These are phyloP conservation scores for Brassica balearica DNA, from an alignment of 441 rosid genomes.

Conservation along the genomic window DNA sequence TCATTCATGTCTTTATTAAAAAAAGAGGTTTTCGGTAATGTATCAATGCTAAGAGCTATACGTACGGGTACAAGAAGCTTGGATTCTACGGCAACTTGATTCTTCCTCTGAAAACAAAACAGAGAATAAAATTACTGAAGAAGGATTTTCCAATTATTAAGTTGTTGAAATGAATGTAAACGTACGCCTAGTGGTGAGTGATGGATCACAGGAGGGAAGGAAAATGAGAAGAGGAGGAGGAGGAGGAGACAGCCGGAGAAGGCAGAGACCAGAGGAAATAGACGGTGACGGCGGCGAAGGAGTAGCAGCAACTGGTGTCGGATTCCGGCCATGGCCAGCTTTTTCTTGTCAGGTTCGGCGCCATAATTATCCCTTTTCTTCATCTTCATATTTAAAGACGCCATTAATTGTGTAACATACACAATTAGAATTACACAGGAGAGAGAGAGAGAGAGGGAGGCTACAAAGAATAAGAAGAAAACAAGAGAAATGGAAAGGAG, in stretches of 20 bases:
- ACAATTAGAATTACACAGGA: neutral
- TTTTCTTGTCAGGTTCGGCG: slow-evolving; percentile 36
- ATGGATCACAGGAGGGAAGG: slow-evolving; percentile 54
- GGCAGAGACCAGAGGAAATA: slow-evolving; percentile 60
- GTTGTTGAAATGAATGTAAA: neutral
- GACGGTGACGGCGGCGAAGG: slow-evolving; percentile 55
- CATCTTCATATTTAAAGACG: slow-evolving; percentile 37
- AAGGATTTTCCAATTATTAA: neutral
- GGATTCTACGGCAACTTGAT: slow-evolving; percentile 38
- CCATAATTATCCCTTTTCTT: slow-evolving; percentile 48
- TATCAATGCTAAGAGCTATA: neutral
- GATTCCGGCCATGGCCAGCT: slow-evolving; percentile 38
- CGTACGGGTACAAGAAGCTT: slow-evolving; percentile 28
- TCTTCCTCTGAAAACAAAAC: slow-evolving; percentile 35
- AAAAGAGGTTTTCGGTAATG: neutral
- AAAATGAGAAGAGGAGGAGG: slow-evolving; percentile 51
- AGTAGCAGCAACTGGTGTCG: slow-evolving; percentile 50
- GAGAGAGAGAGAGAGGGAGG: neutral
- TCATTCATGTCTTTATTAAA: neutral
- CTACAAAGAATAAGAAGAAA: slow-evolving; percentile 43
- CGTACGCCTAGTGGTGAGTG: slow-evolving; percentile 32
- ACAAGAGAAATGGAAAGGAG: slow-evolving; percentile 43
- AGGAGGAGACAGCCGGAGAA: slow-evolving; percentile 62
- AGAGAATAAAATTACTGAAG: neutral
- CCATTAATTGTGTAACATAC: slow-evolving; percentile 43